Base-by-base conservation (phyloP, 164 flowering plant genomes). In the Kingdonia uniflora region DNA sequence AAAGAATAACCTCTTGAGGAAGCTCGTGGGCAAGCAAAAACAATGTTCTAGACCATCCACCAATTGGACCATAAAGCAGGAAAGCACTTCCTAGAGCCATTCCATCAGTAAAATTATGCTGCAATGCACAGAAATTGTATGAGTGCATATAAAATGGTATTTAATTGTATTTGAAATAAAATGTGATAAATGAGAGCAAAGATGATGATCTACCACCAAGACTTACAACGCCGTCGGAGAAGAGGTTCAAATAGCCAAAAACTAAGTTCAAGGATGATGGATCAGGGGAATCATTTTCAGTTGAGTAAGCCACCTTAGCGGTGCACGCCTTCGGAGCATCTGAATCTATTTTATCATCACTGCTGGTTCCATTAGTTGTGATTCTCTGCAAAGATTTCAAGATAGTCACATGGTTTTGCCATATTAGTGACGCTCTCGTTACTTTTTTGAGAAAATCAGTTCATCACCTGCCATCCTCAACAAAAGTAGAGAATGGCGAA, bases 91-190 rank as follows among this genome's bases (percentile, higher is more conserved):
- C 99, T 62, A 92, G 65, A 61, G 97, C 99, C 87, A 92, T 81
- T 46, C 99, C 99, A 72, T 92, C 99, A 51, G 97, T 92, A 61
- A 92, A 92, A 73, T 92, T 92, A 68, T 92, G 97, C 99, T 92
- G 97, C 74, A 69, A 57, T 19, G 35, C 8, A 29, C 8, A 4
- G 8, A 29, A 3, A 29, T 29, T 29, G 35, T 29, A 29, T 29
- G 35, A 29, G 35, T 8, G 35, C n/a, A n/a, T n/a, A n/a, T n/a
- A 29, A 29, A 29, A 29, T 29, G 35, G 35, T 4, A n/a, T n/a
- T n/a, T n/a, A n/a, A 3, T 29, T 29, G 8, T 29, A 29, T 4
- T 29, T 29, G 4, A 8, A 29, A 3, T 29, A 29, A 4, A 29
- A 3, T 29, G 35, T 8, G 6, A 3, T 29, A 29, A 29, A 29